Evolutionary conservation across 306 rosid genomes (phyloP), one percentile per base, ranked within the genome.

Genomic region (Acmispon strigosus): DNA sequence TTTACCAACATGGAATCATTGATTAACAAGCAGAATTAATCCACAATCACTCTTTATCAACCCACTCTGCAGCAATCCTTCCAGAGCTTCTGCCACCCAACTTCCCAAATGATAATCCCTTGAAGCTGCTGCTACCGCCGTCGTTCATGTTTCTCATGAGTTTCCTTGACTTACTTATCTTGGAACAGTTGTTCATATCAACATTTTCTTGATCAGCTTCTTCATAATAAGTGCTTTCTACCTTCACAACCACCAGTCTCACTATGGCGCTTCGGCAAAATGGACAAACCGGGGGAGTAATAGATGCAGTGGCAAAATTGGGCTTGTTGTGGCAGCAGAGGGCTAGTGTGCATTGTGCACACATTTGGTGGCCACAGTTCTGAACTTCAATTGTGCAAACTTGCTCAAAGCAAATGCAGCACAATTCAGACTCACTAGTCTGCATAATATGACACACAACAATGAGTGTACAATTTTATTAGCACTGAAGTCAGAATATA

Each of bases 401-500:
- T 36, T 91, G 99, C 86, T 91, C 99, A 78, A 95, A 95, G 83
- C 97, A 95, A 72, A 95, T 95, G 92, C 95, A 89, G 82, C 97
- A 95, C 54, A 85, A 58, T 55, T 91, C 97, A 8, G 88, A 53
- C 55, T 95, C 97, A 22, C 96, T 91, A 54, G 67, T 87, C 99
- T 95, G 96, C 91, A 89, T 70, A 39, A 69, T 39, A 36, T 69
- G 44, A 75, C 17, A 71, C 50, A 45, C 69, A 5, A n/a, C 12
- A 22, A 37, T 83, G 59, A 80, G 64, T 54, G 41, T 11, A 13
- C 59, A 32, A 1, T 43, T 62, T 41, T 10, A 18, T 52, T 53
- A 49, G 66, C 24, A 22, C 71, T 63, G 19, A 27, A 57, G 13
- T 86, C 36, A 36, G 34, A 76, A 62, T 74, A 64, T 13, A 27